Evolutionary conservation across 1,139 yeast species (phyloP), one percentile per base, ranked within the genome.

Genomic region (Yamadazyma spencermartinsiae): DNA sequence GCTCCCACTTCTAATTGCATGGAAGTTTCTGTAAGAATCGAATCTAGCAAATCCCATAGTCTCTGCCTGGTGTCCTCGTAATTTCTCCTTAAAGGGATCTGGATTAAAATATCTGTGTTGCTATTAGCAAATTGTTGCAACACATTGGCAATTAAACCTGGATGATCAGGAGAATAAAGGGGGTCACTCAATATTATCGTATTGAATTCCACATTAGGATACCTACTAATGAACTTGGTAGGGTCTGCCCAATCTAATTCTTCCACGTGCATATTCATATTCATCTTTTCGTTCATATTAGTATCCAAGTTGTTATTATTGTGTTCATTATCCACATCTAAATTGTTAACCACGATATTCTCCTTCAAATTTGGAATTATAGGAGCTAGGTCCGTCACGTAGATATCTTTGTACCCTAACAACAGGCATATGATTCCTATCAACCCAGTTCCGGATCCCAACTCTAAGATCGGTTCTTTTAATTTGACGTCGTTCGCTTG

Each of bases 391-490:
- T 92, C 98, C 0, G 98, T 89, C 26, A 88, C 60, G 12, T 66
- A 62, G 0, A 88, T 72, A 0, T 65, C 54, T 11, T 43, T 30
- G 47, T 63, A 72, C 1, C 80, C 86, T 28, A 74, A 56, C 12
- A 67, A 41, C 2, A 76, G 74, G 40, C 85, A 73, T 0, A 80
- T 67, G 31, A 92, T 82, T 0, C 98, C 97, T 1, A 84, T 86
- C 16, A 92, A 65, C 0, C 98, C 98, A 0, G 98, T 92, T 0
- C 98, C 98, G 0, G 98, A 74, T 0, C 98, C 98, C 17, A 92
- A 65, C 54, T 92, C 98, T 11, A 92, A 60, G 0, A 87, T 74
- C 0, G 78, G 72, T 7, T 67, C 68, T 33, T 43, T 29, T 33
- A 74, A 44, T 44, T 65, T 58, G 32, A 29, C 34, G 2, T 37